Evolutionary conservation across 2,329 filamentous ascomycete species (phyloP).

Genomic region (Talaromyces marneffei): DNA sequence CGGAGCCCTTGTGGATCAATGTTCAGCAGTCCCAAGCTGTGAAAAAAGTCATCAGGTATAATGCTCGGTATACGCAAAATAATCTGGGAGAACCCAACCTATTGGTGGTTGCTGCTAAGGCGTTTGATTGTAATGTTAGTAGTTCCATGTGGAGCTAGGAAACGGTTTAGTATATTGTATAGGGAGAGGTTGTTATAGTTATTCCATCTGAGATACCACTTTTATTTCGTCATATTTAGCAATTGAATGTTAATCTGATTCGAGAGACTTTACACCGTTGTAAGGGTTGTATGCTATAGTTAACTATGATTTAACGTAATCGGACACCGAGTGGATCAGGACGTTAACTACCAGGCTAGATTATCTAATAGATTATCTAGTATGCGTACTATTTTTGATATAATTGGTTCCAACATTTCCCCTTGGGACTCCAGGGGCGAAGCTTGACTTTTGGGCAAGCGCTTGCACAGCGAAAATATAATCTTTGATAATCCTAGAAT

Average conservation of each 20-base stretch:
- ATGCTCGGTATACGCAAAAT: slow-evolving; percentile 52
- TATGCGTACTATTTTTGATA: neutral
- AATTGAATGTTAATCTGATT: no score
- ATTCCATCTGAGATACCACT: neutral
- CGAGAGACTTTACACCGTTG: no score
- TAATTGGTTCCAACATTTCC: neutral
- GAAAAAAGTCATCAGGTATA: slow-evolving; percentile 52
- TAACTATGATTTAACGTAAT: no score
- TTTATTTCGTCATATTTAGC: neutral
- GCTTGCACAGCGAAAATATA: no score
- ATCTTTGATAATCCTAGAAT: neutral
- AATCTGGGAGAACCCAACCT: slow-evolving; percentile 43
- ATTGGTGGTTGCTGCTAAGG: slow-evolving; percentile 23
- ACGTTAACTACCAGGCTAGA: no score
- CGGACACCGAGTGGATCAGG: no score
- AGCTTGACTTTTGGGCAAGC: no score
- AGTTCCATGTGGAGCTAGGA: neutral
- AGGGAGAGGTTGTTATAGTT: neutral
- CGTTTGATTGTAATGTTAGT: slow-evolving; percentile 10
- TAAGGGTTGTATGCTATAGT: neutral
- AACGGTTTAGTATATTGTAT: no score
- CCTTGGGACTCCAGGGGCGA: no score
- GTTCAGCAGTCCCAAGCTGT: slow-evolving; percentile 48
- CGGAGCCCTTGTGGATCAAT: slow-evolving; percentile 44
- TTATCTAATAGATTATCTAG: no score